Evolutionary conservation across 805 yeast species (phyloP).

Genomic region (Suhomyces kilbournensis): DNA sequence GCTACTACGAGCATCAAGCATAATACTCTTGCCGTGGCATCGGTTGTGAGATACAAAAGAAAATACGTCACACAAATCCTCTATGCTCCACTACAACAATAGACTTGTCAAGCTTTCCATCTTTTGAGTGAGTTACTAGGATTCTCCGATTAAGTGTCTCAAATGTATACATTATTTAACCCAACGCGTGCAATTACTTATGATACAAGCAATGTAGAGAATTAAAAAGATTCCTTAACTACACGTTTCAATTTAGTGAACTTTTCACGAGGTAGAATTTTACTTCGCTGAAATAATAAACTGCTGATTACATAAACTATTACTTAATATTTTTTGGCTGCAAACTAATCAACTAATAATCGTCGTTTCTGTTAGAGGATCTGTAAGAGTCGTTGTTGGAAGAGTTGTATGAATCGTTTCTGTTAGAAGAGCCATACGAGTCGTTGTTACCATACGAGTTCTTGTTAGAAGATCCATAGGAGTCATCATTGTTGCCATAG

Average conservation of each 20-base stretch:
- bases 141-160: neutral
- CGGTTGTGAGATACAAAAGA: slow-evolving; percentile 82
- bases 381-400: slow-evolving; percentile 13
- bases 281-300: neutral
- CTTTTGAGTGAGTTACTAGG: neutral
- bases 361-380: neutral
- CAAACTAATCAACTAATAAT: neutral
- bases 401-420: slow-evolving; percentile 20
- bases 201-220: neutral
- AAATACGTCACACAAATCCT: slow-evolving; percentile 89
- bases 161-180: neutral
- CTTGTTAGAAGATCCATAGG: slow-evolving; percentile 16
- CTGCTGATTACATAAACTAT: neutral
- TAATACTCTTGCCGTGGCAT: slow-evolving; percentile 89
- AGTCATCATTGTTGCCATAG: neutral
- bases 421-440: slow-evolving; percentile 14
- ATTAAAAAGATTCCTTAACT: too few species aligned
- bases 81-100: slow-evolving; percentile 75
- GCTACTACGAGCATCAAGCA: slow-evolving; percentile 96
- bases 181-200: neutral
- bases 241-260: neutral
- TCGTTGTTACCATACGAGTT: slow-evolving; percentile 11
- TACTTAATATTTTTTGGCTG: neutral
- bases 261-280: neutral
- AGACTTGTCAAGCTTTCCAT: neutral